Evolutionary conservation across 2,329 filamentous ascomycete genomes (phyloP).

Genomic region (Chaetomium sp.): DNA sequence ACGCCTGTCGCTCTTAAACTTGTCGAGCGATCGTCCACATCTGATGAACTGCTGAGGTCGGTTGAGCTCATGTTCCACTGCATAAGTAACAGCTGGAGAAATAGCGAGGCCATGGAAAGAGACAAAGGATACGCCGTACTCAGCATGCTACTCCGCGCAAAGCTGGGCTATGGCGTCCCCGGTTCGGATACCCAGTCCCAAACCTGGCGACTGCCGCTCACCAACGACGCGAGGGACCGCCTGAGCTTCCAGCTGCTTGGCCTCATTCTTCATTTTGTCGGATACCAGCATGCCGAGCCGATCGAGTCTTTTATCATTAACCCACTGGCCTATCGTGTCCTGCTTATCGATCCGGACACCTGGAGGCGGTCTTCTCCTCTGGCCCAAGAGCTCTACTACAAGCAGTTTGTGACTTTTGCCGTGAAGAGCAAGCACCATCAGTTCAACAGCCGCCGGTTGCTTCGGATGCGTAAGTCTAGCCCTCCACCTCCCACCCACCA

Average conservation of each 20-base stretch:
- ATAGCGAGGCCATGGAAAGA: conserved; percentile 96
- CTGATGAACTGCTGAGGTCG: conserved; percentile 66
- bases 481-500: too few species aligned
- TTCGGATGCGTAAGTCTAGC: conserved; percentile 71
- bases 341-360: conserved; percentile 87
- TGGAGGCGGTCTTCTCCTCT: conserved; percentile 75
- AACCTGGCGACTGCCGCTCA: conserved; percentile 39
- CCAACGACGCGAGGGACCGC: conserved; percentile 47
- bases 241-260: conserved; percentile 61
- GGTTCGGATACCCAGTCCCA: conserved; percentile 29
- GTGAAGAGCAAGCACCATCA: conserved; percentile 85
- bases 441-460: conserved; percentile 82
- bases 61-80: conserved; percentile 80
- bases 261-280: conserved; percentile 77
- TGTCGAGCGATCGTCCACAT: conserved; percentile 66
- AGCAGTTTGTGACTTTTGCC: conserved; percentile 83
- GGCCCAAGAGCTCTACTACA: conserved; percentile 85
- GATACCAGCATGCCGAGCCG: conserved; percentile 73
- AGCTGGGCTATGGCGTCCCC: conserved; percentile 54
- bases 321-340: conserved; percentile 83
- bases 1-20: conserved; percentile 78
- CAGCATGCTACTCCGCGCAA: conserved; percentile 74
- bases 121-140: conserved; percentile 91
- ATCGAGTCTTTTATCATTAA: conserved; percentile 92
- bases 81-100: conserved; percentile 88